Conservation (phyloP, 2,329 filamentous ascomycete species). For the Aureobasidium vineae region DNA sequence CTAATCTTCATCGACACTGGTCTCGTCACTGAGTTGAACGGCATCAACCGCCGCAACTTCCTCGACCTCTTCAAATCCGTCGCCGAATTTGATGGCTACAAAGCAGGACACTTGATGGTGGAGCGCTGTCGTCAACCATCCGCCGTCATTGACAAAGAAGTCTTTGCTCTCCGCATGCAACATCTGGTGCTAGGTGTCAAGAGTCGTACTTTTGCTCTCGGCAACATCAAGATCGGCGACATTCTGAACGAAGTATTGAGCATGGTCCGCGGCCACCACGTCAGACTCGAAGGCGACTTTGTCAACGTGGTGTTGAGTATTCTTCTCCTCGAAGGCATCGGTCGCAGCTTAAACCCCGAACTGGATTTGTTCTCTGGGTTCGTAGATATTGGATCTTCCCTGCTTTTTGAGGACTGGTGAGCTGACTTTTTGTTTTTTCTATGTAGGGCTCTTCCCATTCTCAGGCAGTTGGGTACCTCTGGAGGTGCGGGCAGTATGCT, state of each 20-base stretch:
- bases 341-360: constrained; percentile 78
- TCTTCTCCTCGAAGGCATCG: constrained; percentile 88
- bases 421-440: constrained; percentile 19
- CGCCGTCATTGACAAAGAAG: constrained; percentile 80
- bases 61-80: constrained; percentile 93
- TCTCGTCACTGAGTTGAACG: constrained; percentile 89
- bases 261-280: constrained; percentile 92
- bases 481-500: constrained; percentile 58
- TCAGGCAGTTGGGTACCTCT: constrained; percentile 81
- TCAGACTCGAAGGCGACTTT: constrained; percentile 93
- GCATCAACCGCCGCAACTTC: constrained; percentile 82
- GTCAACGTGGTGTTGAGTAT: constrained; percentile 98
- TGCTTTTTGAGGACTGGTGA: neutral
- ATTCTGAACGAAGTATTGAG: constrained; percentile 84
- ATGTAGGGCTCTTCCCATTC: constrained; percentile 76
- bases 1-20: constrained; percentile 97
- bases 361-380: constrained; percentile 79
- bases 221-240: constrained; percentile 94
- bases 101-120: constrained; percentile 92
- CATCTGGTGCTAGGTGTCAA: constrained; percentile 91
- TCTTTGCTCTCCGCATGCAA: constrained; percentile 96
- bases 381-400: constrained; percentile 33
- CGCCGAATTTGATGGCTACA: constrained; percentile 95
- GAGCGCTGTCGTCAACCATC: constrained; percentile 91
- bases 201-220: constrained; percentile 82